Evolutionary conservation across 2,329 filamentous ascomycete species (phyloP).

Genomic region (Colletotrichum orchidophilum): DNA sequence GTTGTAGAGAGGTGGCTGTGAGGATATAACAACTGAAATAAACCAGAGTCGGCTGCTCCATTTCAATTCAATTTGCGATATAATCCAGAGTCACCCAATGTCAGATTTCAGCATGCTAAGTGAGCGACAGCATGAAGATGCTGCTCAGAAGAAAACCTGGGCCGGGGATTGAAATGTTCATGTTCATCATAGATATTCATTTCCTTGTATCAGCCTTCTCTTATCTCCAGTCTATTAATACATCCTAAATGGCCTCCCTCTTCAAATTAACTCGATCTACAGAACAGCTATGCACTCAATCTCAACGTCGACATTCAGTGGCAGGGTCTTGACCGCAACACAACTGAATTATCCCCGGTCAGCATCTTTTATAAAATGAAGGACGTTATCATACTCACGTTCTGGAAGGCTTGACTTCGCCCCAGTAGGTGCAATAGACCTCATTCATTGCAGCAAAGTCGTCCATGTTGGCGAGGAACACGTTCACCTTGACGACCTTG

Average conservation of each 20-base stretch:
- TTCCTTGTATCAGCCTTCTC: background rate
- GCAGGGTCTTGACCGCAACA: constrained; percentile 46
- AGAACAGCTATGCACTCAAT: constrained; percentile 46
- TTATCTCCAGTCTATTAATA: too few species aligned
- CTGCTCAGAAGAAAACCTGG: too few species aligned
- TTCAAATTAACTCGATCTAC: constrained; percentile 17
- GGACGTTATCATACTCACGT: constrained; percentile 44
- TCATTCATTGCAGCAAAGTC: constrained; percentile 81
- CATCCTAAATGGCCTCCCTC: background rate
- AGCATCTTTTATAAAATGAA: background rate
- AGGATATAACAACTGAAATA: background rate
- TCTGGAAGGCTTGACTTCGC: constrained; percentile 55
- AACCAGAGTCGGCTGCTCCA: fast-evolving
- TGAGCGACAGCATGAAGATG: too few species aligned
- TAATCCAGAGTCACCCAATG: too few species aligned
- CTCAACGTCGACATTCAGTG: constrained; percentile 45
- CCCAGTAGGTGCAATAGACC: constrained; percentile 77
- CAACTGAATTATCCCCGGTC: constrained; percentile 37
- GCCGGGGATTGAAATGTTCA: too few species aligned
- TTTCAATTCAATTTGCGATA: background rate
- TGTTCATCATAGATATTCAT: background rate
- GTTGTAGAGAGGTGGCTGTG: background rate
- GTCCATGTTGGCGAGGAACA: constrained; percentile 78
- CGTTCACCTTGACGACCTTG: constrained; percentile 76
- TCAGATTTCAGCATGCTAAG: too few species aligned